These are phyloP conservation scores for Tolypocladium guangdongense DNA, from an alignment of 2,329 filamentous ascomycete genomes.

Conservation along the genomic window DNA sequence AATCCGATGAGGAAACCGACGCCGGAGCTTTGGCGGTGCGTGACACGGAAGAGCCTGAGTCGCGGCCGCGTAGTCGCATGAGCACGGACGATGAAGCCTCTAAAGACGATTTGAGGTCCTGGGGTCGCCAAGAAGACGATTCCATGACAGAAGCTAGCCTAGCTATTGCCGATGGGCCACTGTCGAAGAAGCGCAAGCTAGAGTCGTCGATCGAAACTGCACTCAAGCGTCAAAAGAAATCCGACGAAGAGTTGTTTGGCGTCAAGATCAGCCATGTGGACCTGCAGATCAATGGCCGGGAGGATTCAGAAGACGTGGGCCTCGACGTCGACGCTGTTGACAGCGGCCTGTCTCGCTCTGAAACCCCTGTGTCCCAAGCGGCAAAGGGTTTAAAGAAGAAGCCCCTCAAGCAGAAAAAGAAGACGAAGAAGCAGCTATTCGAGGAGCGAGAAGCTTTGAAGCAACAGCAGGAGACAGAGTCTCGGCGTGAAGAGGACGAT, in stretches of 20 bases:
- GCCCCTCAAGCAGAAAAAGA: slow-evolving; percentile 52
- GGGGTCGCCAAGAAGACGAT: slow-evolving; percentile 46
- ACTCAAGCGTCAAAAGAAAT: slow-evolving; percentile 71
- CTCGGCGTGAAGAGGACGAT: slow-evolving; percentile 26
- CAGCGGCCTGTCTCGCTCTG: slow-evolving; percentile 31
- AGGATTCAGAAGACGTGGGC: slow-evolving; percentile 39
- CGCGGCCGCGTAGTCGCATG: slow-evolving; percentile 66
- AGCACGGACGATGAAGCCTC: slow-evolving; percentile 47
- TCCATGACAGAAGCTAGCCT: slow-evolving; percentile 66
- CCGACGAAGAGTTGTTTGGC: slow-evolving; percentile 67
- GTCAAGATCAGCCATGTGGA: slow-evolving; percentile 45
- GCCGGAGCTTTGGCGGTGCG: slow-evolving; percentile 46
- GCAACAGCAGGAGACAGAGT: slow-evolving; percentile 38
- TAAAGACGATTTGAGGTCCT: slow-evolving; percentile 37
- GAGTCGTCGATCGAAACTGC: slow-evolving; percentile 54
- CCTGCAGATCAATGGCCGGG: slow-evolving; percentile 33
- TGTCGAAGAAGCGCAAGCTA: slow-evolving; percentile 62
- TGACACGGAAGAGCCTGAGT: slow-evolving; percentile 80
- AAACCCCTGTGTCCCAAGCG: slow-evolving; percentile 30
- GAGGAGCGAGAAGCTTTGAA: slow-evolving; percentile 56
- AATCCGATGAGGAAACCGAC: slow-evolving; percentile 74
- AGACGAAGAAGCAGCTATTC: slow-evolving; percentile 66
- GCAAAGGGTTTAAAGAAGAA: slow-evolving; percentile 47
- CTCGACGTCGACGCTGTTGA: slow-evolving; percentile 33
- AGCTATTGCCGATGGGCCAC: slow-evolving; percentile 44